Base-by-base conservation (phyloP, 352 stramenopile species). In the Phytophthora aleatoria region DNA sequence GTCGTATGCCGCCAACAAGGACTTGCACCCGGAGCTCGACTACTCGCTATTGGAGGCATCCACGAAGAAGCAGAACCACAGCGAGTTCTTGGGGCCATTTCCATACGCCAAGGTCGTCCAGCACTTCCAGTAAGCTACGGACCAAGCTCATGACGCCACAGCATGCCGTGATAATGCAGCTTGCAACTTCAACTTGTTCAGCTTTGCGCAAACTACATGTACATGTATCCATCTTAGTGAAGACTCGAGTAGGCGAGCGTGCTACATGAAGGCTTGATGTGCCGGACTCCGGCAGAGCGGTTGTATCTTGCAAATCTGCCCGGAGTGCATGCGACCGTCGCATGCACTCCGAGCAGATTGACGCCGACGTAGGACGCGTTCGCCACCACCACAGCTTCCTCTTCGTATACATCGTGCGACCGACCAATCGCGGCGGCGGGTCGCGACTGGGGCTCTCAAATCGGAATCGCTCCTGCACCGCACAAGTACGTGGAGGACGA, bases 61-160 rank as follows among this genome's bases (percentile, higher is more conserved):
- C 5, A 91, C 85, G 10, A 80, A 79, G 69, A 81, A 71, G 45
- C 83, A 92, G 71, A 88, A 91, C 71, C 79, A 77, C 51, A 89
- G 73, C 61, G 44, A 85, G 52, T 94, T 92, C 59, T 50, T 89
- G n/a, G 85, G 81, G 0, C 82, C 81, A 0, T 94, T 94, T 61
- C 85, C 83, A 45, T 89, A 89, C 50, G 85, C 83, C 26, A 79
- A 81, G 44, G 64, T 93, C 43, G 71, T 92, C 5, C 51, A 75
- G 54, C 78, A 69, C 55, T 89, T 85, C 61, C 47, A 61, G 55
- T 65, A 47, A 67, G 16, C 39, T 49, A 45, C 7, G 39, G n/a
- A 61, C 7, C 56, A 36, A 54, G 43, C 39, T 42, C 27, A 26
- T 26, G n/a, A 45, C 38, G 8, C 9, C 15, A 44, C 38, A 24